Percentiles rank a stretch among this genome's conserved stretches.
Evolutionary conservation across 306 rosid species (phyloP).

Genomic region (Dryas octopetala): DNA sequence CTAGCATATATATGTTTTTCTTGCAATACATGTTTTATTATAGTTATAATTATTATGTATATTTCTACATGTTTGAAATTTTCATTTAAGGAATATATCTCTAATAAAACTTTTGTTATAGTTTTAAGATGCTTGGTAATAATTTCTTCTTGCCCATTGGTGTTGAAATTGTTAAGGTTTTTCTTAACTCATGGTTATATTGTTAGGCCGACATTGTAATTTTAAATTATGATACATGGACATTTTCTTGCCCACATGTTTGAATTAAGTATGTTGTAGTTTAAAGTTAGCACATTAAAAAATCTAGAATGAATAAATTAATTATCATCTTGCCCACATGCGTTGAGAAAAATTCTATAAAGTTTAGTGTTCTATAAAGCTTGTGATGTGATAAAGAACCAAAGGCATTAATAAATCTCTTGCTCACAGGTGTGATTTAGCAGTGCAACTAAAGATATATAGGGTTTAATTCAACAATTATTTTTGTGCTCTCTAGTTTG

Average conservation of each 20-base stretch:
- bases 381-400: slow-evolving; percentile 2
- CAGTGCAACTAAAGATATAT: background rate
- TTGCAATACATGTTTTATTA: background rate
- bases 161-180: background rate
- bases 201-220: background rate
- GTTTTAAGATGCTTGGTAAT: background rate
- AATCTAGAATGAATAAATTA: background rate
- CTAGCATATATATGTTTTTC: background rate
- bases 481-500: background rate
- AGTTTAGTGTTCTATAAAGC: background rate
- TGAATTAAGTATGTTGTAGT: too few species aligned
- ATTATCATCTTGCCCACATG: slow-evolving; percentile 3
- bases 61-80: background rate
- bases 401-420: background rate
- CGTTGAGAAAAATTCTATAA: background rate
- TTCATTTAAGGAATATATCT: background rate
- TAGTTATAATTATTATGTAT: too few species aligned
- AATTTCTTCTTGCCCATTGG: background rate
- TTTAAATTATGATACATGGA: too few species aligned
- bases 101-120: background rate
- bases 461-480: background rate
- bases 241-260: too few species aligned
- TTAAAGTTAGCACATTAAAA: background rate
- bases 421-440: background rate
- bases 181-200: background rate